Evolutionary conservation across 2,329 filamentous ascomycete genomes (phyloP).

Genomic region (Knoxdaviesia capensis): DNA sequence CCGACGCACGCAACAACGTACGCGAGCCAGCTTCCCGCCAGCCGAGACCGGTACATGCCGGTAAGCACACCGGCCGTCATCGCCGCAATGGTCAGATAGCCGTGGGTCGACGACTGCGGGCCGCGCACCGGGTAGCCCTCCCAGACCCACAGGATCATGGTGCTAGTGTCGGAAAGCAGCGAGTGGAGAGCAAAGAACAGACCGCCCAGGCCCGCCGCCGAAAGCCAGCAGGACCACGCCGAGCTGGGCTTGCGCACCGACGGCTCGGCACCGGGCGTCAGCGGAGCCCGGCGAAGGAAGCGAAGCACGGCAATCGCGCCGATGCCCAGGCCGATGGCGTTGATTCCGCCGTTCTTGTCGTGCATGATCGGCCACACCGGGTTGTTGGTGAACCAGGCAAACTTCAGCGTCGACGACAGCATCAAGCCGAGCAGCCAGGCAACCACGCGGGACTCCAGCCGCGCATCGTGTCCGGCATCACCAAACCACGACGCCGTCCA

Average conservation of each 20-base stretch:
- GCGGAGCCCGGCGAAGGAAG: slow-evolving; percentile 47
- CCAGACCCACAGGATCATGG: slow-evolving; percentile 98
- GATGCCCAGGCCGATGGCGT: slow-evolving; percentile 59
- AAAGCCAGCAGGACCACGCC: slow-evolving; percentile 30
- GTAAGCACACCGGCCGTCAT: slow-evolving; percentile 69
- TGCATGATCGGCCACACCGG: slow-evolving; percentile 94
- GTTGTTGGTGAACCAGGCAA: slow-evolving; percentile 86
- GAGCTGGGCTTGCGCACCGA: slow-evolving; percentile 36
- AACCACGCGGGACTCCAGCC: slow-evolving; percentile 63
- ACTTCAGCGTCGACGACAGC: slow-evolving; percentile 74
- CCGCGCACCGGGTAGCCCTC: slow-evolving; percentile 84
- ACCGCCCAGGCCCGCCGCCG: slow-evolving; percentile 62
- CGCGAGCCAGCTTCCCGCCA: slow-evolving; percentile 59
- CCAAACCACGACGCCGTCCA: slow-evolving; percentile 71
- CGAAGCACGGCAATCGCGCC: slow-evolving; percentile 57
- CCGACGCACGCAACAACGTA: slow-evolving; percentile 64
- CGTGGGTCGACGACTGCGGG: slow-evolving; percentile 75
- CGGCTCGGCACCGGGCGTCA: slow-evolving; percentile 16
- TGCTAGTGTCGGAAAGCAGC: slow-evolving; percentile 87
- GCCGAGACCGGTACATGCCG: slow-evolving; percentile 50
- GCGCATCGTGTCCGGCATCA: slow-evolving; percentile 51
- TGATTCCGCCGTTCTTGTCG: slow-evolving; percentile 76
- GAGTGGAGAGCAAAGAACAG: slow-evolving; percentile 83
- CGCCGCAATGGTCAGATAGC: slow-evolving; percentile 63
- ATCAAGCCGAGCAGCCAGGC: slow-evolving; percentile 69